Evolutionary conservation across 148 eudicot species (phyloP), one percentile per base, ranked within the genome.

Genomic region (Hydrangea macrophylla): DNA sequence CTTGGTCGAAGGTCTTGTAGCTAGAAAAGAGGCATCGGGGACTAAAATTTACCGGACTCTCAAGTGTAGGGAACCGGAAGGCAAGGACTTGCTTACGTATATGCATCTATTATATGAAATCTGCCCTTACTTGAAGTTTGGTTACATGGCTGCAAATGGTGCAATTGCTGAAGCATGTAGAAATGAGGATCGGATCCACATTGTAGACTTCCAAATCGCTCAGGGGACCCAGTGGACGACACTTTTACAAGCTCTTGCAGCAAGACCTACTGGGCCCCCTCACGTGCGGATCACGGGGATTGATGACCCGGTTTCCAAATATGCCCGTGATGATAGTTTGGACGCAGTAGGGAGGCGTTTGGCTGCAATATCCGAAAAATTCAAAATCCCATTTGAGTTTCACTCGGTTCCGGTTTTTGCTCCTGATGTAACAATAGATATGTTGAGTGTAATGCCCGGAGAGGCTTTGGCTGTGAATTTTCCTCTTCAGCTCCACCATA

Each of bases 171-270:
- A 92, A 42, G 98, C 98, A 8, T 88, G 94, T 78, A 86, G 78
- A 55, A 82, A 79, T 5, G 98, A 86, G 77, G 85, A 88, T 39
- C 80, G 70, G 0, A 88, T 92, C 64, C 98, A 92, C 73, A 92
- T 92, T 9, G 53, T 92, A 11, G 98, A 92, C 73, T 92, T 88
- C 71, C 94, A 88, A 70, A 90, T 92, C 28, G 88, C 88, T 0
- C 98, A 90, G 62, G 98, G 96, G 31, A 88, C 88, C 2, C 98
- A 92, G 69, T 92, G 98, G 98, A 60, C 84, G 77, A 88, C 96
- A 15, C 96, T 92, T 6, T 59, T 92, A 61, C 92, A 90, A 71
- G 98, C 96, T n/a, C 91, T 92, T 8, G 96, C 98, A 0, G 83
- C 86, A 13, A 60, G 90, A 50, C 98, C 96, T 9, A 72, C 90